phyloP scores from a whole-genome alignment of 495 filamentous ascomycete genomes.

The Aspergillus bridgeri region DNA sequence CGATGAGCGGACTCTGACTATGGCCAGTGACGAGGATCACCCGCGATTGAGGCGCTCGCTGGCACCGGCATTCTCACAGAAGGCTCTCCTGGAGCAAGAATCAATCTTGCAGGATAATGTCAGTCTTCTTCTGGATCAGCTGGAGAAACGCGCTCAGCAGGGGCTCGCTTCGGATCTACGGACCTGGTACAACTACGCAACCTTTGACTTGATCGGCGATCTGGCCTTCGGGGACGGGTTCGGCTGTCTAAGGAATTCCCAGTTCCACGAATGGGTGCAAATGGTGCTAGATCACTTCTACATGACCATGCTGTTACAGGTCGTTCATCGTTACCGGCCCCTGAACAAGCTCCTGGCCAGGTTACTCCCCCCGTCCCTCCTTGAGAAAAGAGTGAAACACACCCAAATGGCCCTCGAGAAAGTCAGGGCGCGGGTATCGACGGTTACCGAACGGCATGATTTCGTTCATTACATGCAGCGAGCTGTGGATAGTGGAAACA shows the following conservation, averaged over 20 bases:
- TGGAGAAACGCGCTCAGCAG: conserved; percentile 9
- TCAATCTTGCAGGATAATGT: conserved; percentile 2
- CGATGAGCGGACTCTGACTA: no score
- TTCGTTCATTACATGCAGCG: no score
- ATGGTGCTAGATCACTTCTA: no score
- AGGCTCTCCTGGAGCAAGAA: conserved; percentile 8
- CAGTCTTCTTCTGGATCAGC: conserved; percentile 6
- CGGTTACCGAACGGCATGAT: no score
- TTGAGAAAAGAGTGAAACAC: no score
- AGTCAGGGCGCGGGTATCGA: no score
- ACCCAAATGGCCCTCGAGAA: no score
- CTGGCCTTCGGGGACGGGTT: conserved; percentile 6
- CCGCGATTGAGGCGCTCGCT: conserved; percentile 7
- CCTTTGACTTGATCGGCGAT: conserved; percentile 9
- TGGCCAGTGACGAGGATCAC: neutral
- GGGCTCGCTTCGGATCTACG: conserved; percentile 12
- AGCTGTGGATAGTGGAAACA: no score
- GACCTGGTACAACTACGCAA: conserved; percentile 9
- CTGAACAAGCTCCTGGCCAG: no score
- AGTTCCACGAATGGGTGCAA: neutral
- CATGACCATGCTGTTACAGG: no score
- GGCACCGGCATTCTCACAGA: conserved; percentile 8
- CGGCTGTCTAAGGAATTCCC: neutral
- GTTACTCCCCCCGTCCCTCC: no score
- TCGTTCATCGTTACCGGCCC: no score